Evolutionary conservation across 495 filamentous ascomycete species (phyloP).

Genomic region (Lophiostoma macrostomum): DNA sequence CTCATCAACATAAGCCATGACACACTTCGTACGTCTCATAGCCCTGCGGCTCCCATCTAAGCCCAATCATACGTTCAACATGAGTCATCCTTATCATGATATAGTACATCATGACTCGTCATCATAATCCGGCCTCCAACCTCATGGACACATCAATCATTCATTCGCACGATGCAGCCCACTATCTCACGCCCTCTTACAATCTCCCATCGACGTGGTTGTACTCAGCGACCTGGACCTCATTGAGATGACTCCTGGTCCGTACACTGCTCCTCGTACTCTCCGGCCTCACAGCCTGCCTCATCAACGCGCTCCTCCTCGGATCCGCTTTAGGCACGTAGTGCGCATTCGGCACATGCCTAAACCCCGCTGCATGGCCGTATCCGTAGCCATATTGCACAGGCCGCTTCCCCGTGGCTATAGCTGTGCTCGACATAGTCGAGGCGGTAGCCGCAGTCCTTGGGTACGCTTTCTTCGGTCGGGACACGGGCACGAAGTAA

Average conservation of each 20-base stretch:
- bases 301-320: slow-evolving; percentile 12
- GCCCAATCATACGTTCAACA: no score
- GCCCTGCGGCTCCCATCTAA: no score
- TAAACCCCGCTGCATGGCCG: slow-evolving; percentile 5
- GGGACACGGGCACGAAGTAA: not conserved
- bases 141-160: no score
- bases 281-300: slow-evolving; percentile 14
- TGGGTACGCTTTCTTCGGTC: not conserved
- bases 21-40: no score
- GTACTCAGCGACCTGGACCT: slow-evolving; percentile 28
- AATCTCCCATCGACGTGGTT: slow-evolving; percentile 22
- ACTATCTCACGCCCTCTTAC: no score
- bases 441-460: not conserved
- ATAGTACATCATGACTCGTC: no score
- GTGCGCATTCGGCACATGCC: slow-evolving; percentile 1
- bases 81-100: no score
- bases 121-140: no score
- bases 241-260: slow-evolving; percentile 24
- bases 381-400: slow-evolving; percentile 22
- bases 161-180: no score
- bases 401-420: slow-evolving; percentile 6
- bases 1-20: no score
- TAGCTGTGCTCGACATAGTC: not conserved
- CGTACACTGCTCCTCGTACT: slow-evolving; percentile 26
- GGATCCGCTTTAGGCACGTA: slow-evolving; percentile 7